Percentiles rank a stretch among this genome's conserved stretches.
Evolutionary conservation across 805 yeast genomes (phyloP).

Genomic region (Dipodascopsis tothii): DNA sequence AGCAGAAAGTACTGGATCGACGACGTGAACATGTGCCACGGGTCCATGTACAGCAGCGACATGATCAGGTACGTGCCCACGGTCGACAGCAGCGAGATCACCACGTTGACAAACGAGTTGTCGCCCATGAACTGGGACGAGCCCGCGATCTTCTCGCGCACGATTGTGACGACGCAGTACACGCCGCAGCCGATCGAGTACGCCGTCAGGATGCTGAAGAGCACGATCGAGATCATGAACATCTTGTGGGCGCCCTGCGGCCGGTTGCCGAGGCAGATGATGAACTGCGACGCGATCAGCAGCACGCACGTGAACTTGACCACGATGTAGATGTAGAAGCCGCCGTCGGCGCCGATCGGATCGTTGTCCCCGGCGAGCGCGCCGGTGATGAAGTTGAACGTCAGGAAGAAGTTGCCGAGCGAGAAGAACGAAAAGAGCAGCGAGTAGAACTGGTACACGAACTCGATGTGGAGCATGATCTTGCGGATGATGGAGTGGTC

Average conservation of each 20-base stretch:
- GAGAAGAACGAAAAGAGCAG: constrained; percentile 87
- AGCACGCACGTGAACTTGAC: constrained; percentile 81
- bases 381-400: constrained; percentile 89
- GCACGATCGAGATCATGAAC: constrained; percentile 62
- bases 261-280: constrained; percentile 91
- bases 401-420: constrained; percentile 81
- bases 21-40: constrained; percentile 92
- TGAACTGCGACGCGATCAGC: constrained; percentile 77
- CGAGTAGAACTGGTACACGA: constrained; percentile 74
- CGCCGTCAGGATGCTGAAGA: constrained; percentile 69
- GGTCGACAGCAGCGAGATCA: constrained; percentile 80
- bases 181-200: constrained; percentile 80
- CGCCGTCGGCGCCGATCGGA: constrained; percentile 51
- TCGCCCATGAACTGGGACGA: constrained; percentile 35
- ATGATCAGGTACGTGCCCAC: constrained; percentile 80
- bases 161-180: constrained; percentile 53
- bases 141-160: constrained; percentile 17
- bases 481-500: constrained; percentile 79
- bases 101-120: constrained; percentile 61
- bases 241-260: constrained; percentile 75
- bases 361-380: constrained; percentile 45
- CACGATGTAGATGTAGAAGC: constrained; percentile 72
- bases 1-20: constrained; percentile 80
- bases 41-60: constrained; percentile 82
- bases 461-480: constrained; percentile 74